Percentiles rank a stretch among this genome's conserved stretches.
Conservation (phyloP, 2,329 filamentous ascomycete genomes). For the Claviceps quebecensis region DNA sequence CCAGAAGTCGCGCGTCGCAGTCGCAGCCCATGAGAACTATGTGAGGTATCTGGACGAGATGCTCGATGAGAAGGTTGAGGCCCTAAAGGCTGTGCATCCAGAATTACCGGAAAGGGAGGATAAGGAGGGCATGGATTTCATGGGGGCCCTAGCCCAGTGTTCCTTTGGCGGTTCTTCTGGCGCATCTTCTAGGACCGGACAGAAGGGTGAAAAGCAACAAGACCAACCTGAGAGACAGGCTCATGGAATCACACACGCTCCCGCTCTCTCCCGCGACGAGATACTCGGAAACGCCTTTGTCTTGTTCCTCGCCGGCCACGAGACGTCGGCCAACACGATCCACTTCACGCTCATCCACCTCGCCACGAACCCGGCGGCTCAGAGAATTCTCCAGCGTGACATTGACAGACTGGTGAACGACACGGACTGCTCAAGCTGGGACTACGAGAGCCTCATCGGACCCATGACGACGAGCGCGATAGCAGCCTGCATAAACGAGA, state of each 20-base stretch:
- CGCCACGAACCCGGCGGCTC: conserved; percentile 48
- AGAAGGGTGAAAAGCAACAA: conserved; percentile 11
- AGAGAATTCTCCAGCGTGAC: conserved; percentile 54
- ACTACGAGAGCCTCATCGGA: conserved; percentile 54
- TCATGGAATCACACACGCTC: conserved; percentile 12
- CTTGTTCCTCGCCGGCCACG: conserved; percentile 61
- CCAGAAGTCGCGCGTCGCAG: conserved; percentile 34
- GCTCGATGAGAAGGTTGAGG: conserved; percentile 43
- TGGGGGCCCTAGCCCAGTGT: conserved; percentile 27
- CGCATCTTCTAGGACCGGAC: conserved; percentile 6
- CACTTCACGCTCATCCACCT: conserved; percentile 58
- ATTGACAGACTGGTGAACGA: conserved; percentile 51
- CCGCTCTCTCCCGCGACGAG: conserved; percentile 42
- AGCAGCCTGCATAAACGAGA: conserved; percentile 66
- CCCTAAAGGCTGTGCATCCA: conserved; percentile 12
- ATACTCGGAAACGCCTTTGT: conserved; percentile 61
- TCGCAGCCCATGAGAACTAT: conserved; percentile 47
- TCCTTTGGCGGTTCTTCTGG: not conserved
- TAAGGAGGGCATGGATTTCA: conserved; percentile 37
- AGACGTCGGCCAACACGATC: conserved; percentile 63
- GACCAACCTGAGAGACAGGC: conserved; percentile 15
- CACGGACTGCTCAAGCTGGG: conserved; percentile 47
- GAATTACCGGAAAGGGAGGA: conserved; percentile 10
- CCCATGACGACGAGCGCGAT: conserved; percentile 54
- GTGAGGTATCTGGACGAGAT: conserved; percentile 56